These are phyloP conservation scores for Carex scoparia DNA, from an alignment of 176 grass and related monocot genomes.

Conservation along the genomic window DNA sequence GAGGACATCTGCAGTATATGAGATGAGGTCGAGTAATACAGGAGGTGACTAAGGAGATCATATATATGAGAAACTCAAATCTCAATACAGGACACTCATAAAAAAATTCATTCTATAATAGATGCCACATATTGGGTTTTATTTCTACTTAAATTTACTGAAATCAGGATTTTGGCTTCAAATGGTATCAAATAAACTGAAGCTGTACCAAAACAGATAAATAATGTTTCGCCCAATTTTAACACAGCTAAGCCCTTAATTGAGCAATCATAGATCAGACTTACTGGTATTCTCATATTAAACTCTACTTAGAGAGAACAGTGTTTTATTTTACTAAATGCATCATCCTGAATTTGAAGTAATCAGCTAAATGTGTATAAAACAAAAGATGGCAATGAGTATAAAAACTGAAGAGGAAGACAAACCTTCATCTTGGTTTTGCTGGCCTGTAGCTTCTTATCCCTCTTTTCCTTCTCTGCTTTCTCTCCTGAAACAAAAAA, in stretches of 20 bases:
- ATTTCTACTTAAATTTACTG: not conserved
- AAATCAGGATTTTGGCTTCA: too few species aligned
- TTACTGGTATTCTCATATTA: not conserved
- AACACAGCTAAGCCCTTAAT: not conserved
- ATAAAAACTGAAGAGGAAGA: not conserved
- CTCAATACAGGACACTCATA: not conserved
- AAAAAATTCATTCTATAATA: not conserved
- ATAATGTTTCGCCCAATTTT: not conserved
- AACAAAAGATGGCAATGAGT: not conserved
- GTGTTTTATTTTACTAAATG: not conserved
- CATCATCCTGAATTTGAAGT: not conserved
- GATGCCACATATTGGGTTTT: not conserved
- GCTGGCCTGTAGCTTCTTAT: constrained; percentile 73
- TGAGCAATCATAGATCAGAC: not conserved
- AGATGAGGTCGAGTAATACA: not conserved
- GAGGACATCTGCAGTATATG: not conserved
- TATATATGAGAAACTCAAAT: not conserved
- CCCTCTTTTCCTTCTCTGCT: constrained; percentile 53
- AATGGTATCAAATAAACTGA: not conserved
- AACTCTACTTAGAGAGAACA: not conserved
- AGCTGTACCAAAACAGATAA: not conserved
- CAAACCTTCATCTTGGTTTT: constrained; percentile 83
- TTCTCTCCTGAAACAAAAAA: constrained; percentile 45
- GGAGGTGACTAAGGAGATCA: not conserved
- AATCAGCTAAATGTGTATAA: not conserved